A percentile compares a stretch with the other conserved stretches of the same genome.
These are phyloP conservation scores for Debaryomyces psychrophilus DNA, from an alignment of 1,139 yeast species.

Conservation along the genomic window DNA sequence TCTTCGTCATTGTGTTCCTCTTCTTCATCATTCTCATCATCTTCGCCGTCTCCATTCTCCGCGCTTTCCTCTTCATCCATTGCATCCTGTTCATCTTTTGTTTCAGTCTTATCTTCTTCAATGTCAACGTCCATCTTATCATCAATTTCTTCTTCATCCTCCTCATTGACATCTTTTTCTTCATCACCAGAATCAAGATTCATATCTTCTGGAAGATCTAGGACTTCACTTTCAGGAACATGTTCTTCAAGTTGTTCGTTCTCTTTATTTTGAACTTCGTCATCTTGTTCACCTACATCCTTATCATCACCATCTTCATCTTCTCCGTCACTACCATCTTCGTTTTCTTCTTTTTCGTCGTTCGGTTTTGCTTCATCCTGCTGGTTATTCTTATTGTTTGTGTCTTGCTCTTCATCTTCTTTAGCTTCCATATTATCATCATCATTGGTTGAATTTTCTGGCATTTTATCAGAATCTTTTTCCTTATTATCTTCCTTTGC, in stretches of 20 bases:
- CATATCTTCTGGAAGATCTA: slow-evolving; percentile 87
- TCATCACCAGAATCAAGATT: slow-evolving; percentile 73
- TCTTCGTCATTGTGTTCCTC: slow-evolving; percentile 26
- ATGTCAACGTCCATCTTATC: slow-evolving; percentile 23
- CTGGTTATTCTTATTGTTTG: slow-evolving; percentile 41
- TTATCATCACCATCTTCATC: slow-evolving; percentile 56
- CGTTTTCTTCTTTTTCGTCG: slow-evolving; percentile 27
- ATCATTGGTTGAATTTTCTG: slow-evolving; percentile 55
- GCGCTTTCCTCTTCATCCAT: slow-evolving; percentile 20
- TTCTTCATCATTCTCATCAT: slow-evolving; percentile 23
- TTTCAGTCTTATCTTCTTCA: slow-evolving; percentile 25
- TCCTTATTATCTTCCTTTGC: slow-evolving; percentile 74
- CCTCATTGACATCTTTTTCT: slow-evolving; percentile 44
- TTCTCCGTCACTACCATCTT: slow-evolving; percentile 35
- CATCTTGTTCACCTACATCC: slow-evolving; percentile 79
- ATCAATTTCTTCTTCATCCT: slow-evolving; percentile 20
- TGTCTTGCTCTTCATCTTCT: slow-evolving; percentile 50
- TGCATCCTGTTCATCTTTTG: slow-evolving; percentile 20
- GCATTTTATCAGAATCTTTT: slow-evolving; percentile 69
- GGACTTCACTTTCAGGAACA: slow-evolving; percentile 79
- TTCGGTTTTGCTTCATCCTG: slow-evolving; percentile 28
- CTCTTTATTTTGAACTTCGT: slow-evolving; percentile 73
- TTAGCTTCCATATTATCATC: slow-evolving; percentile 64
- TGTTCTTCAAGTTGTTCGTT: slow-evolving; percentile 69
- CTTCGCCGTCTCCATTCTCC: slow-evolving; percentile 26